Percentiles rank a stretch among this genome's conserved stretches.
Conservation (phyloP, 169 alveolate genomes). For the Babesia gibsoni region DNA sequence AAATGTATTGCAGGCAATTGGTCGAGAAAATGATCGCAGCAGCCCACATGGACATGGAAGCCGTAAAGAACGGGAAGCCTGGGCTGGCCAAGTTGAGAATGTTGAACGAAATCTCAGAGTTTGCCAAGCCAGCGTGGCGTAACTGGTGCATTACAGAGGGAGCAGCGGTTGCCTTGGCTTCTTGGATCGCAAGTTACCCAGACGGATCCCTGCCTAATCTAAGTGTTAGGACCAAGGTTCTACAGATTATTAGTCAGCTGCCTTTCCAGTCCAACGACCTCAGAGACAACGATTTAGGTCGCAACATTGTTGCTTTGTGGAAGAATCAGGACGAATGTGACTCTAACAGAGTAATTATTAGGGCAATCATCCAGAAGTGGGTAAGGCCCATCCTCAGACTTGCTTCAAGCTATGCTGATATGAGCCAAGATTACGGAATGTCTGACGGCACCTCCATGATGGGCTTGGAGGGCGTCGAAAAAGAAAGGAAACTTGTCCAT, state of each 20-base stretch:
- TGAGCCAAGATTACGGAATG: slow-evolving; percentile 34
- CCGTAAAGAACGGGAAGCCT: slow-evolving; percentile 74
- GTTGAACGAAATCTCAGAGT: slow-evolving; percentile 73
- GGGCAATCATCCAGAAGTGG: slow-evolving; percentile 80
- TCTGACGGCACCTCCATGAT: background rate
- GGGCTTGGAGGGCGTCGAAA: slow-evolving; percentile 26
- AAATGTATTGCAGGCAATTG: slow-evolving; percentile 43
- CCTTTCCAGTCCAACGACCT: slow-evolving; percentile 78
- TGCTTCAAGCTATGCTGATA: slow-evolving; percentile 66
- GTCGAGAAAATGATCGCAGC: slow-evolving; percentile 68
- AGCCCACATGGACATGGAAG: slow-evolving; percentile 67
- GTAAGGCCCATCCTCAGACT: slow-evolving; percentile 77
- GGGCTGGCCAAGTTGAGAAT: slow-evolving; percentile 79
- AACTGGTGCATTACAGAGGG: slow-evolving; percentile 79
- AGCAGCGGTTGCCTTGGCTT: slow-evolving; percentile 75
- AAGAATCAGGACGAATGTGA: slow-evolving; percentile 79
- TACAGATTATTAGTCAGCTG: slow-evolving; percentile 71
- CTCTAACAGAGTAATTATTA: slow-evolving; percentile 74
- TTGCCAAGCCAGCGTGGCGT: slow-evolving; percentile 78
- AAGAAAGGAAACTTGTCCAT: slow-evolving; percentile 31
- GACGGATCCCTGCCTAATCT: slow-evolving; percentile 82
- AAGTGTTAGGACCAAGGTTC: slow-evolving; percentile 74
- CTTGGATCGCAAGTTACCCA: slow-evolving; percentile 76
- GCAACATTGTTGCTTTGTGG: slow-evolving; percentile 75
- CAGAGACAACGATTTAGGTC: slow-evolving; percentile 79